Conservation (phyloP, 371 early-diverging fungal species). For the Haplosporangium sp. region DNA sequence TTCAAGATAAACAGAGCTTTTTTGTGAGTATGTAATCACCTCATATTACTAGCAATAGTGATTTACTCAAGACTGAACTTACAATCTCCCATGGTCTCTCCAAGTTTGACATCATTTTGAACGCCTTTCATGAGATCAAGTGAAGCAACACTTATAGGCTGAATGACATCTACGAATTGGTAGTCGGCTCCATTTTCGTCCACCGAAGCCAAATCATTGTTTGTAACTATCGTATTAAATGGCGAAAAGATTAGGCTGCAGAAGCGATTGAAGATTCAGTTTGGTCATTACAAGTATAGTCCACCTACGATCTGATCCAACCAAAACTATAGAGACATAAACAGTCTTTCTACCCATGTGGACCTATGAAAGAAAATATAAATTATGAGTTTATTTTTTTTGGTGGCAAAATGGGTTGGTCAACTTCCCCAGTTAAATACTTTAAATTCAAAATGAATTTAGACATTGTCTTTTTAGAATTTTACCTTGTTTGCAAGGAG, state of each 20-base stretch:
- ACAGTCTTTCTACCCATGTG: constrained; percentile 53
- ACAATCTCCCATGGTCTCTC: constrained; percentile 58
- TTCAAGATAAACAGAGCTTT: background rate
- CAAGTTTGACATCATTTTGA: constrained; percentile 41
- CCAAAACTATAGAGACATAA: constrained; percentile 45
- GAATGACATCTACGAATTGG: constrained; percentile 45
- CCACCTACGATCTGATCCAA: constrained; percentile 41
- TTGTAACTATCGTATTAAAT: constrained; percentile 25
- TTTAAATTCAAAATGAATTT: too few relatives aligned
- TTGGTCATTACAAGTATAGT: background rate
- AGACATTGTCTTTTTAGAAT: background rate
- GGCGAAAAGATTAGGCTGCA: background rate
- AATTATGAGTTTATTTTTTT: background rate
- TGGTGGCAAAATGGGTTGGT: constrained; percentile 24
- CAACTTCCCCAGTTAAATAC: too few relatives aligned
- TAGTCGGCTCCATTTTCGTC: constrained; percentile 51
- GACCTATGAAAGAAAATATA: constrained; percentile 15
- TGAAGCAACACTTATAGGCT: constrained; percentile 36
- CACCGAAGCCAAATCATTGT: constrained; percentile 40
- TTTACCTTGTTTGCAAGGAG: constrained; percentile 58
- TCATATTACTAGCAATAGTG: background rate
- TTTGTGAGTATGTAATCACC: background rate
- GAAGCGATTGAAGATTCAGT: background rate
- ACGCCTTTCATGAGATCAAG: constrained; percentile 57
- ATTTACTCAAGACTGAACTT: background rate